Conservation (phyloP, 2,329 filamentous ascomycete genomes). For the Emericellopsis atlantica region DNA sequence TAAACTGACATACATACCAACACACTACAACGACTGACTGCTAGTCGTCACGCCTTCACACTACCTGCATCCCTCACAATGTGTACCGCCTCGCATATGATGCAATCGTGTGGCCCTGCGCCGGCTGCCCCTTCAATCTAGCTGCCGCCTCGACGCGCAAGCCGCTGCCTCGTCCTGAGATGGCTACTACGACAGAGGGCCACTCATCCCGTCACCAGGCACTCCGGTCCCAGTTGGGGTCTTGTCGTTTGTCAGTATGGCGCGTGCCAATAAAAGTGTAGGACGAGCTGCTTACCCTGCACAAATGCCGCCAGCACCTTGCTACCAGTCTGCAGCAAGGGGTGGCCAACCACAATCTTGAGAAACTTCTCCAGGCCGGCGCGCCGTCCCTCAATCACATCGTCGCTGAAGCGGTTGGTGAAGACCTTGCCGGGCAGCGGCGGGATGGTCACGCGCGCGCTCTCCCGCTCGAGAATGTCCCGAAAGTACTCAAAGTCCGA, state of each 20-base stretch:
- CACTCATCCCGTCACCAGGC: slow-evolving; percentile 50
- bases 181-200: slow-evolving; percentile 2
- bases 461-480: slow-evolving; percentile 93
- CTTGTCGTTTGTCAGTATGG: slow-evolving; percentile 22
- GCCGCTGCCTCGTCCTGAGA: slow-evolving; percentile 1
- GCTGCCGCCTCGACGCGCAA: not conserved
- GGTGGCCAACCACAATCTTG: slow-evolving; percentile 95
- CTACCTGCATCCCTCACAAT: not conserved
- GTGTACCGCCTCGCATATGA: slow-evolving; percentile 1
- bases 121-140: no score
- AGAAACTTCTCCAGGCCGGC: slow-evolving; percentile 90
- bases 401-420: slow-evolving; percentile 94
- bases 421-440: slow-evolving; percentile 95
- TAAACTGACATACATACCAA: not conserved
- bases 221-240: slow-evolving; percentile 84
- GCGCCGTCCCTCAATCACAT: slow-evolving; percentile 89
- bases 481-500: slow-evolving; percentile 98
- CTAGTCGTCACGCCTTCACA: not conserved
- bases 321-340: slow-evolving; percentile 90
- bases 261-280: no score
- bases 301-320: slow-evolving; percentile 95
- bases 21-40: not conserved
- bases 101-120: slow-evolving; percentile 1
- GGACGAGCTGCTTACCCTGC: slow-evolving; percentile 50
- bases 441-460: slow-evolving; percentile 86